Evolutionary conservation across 257 asterid species (phyloP).

Genomic region (Fraxinus anomala): DNA sequence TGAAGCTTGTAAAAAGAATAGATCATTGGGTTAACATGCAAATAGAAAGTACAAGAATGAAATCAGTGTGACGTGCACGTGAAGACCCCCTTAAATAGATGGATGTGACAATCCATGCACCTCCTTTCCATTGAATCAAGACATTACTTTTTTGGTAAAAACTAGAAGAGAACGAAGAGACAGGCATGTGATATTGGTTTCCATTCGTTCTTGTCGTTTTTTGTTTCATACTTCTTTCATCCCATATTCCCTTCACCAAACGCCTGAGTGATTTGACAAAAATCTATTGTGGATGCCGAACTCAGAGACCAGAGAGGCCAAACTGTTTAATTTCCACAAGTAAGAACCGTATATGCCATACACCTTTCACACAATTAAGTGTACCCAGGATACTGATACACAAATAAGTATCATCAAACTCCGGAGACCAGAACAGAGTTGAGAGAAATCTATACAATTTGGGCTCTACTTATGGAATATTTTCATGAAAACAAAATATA

Average conservation of each 20-base stretch:
- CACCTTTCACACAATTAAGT: background rate
- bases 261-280: background rate
- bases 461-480: background rate
- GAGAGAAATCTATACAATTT: background rate
- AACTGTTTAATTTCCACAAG: background rate
- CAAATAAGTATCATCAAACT: background rate
- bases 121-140: background rate
- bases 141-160: background rate
- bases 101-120: background rate
- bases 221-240: background rate
- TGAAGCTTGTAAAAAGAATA: background rate
- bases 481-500: background rate
- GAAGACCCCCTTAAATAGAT: background rate
- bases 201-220: background rate
- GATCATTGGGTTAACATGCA: background rate
- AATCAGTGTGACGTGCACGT: background rate
- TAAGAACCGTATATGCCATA: background rate
- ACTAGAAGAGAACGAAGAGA: background rate
- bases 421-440: background rate
- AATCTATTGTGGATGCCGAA: background rate
- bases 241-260: background rate
- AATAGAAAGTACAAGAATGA: background rate
- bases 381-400: background rate
- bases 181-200: background rate
- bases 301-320: background rate